Percentiles rank a stretch among this genome's conserved stretches.
These are phyloP conservation scores for Kockiozyma suomiensis DNA, from an alignment of 805 yeast genomes.

Conservation along the genomic window DNA sequence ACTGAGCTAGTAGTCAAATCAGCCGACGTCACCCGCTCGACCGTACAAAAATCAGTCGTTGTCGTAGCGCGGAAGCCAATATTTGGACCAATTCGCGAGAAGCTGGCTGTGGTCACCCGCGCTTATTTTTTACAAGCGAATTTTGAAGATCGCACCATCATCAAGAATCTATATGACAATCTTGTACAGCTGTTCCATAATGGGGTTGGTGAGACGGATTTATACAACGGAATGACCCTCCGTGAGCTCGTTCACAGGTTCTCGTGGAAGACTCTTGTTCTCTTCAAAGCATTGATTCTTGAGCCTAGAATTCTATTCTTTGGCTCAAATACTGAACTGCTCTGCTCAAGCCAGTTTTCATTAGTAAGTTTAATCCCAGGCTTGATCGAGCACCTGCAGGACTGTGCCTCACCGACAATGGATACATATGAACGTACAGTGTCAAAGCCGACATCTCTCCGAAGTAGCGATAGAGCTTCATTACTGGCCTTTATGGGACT, in stretches of 20 bases:
- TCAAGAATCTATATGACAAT: conserved; percentile 71
- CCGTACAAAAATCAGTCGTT: conserved; percentile 89
- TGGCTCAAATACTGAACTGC: conserved; percentile 74
- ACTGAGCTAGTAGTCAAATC: conserved; percentile 59
- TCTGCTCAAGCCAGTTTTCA: conserved; percentile 83
- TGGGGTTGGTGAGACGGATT: conserved; percentile 55
- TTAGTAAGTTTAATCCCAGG: conserved; percentile 78
- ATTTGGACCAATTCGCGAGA: conserved; percentile 81
- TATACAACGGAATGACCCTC: conserved; percentile 73
- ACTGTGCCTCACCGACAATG: conserved; percentile 77
- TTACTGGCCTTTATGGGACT: conserved; percentile 79
- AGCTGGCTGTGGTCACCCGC: conserved; percentile 83
- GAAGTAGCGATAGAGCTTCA: conserved; percentile 76
- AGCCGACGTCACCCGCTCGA: conserved; percentile 75
- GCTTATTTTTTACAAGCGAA: conserved; percentile 81
- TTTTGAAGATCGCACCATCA: conserved; percentile 68
- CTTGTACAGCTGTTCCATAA: conserved; percentile 43
- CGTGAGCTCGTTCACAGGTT: conserved; percentile 64
- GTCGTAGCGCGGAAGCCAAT: conserved; percentile 85
- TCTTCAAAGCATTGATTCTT: conserved; percentile 75
- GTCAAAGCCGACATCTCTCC: conserved; percentile 65
- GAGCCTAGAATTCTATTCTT: conserved; percentile 76
- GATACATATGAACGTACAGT: conserved; percentile 56
- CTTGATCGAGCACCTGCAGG: conserved; percentile 67
- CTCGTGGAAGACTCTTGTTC: conserved; percentile 58